A percentile compares a stretch with the other conserved stretches of the same genome.
These are phyloP conservation scores for Colletotrichum sp. DNA, from an alignment of 2,329 filamentous ascomycete species.

Conservation along the genomic window DNA sequence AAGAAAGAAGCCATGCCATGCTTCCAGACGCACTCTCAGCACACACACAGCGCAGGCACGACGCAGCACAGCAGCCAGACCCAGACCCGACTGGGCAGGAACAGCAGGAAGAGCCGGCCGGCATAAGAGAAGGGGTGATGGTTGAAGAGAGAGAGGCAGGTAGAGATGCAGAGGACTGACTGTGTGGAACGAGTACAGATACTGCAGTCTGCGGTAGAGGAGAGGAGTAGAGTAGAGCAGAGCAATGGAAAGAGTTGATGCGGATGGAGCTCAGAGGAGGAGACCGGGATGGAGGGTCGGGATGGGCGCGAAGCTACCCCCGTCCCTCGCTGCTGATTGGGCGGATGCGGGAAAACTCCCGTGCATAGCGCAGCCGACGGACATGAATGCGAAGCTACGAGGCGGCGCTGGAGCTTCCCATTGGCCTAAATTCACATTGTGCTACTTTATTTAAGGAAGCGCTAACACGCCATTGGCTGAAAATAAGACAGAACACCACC, in stretches of 20 bases:
- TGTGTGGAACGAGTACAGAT: not conserved
- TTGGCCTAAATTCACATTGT: slow-evolving; percentile 34
- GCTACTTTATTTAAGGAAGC: slow-evolving; percentile 27
- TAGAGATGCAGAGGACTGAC: not conserved
- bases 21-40: not conserved
- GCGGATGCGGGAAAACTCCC: not conserved
- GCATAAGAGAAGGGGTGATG: not conserved
- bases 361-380: slow-evolving; percentile 10
- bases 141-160: not conserved
- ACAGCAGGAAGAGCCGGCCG: not conserved
- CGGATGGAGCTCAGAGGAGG: not conserved
- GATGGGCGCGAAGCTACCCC: slow-evolving; percentile 15
- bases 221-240: not conserved
- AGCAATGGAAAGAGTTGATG: not conserved
- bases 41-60: slow-evolving; percentile 14
- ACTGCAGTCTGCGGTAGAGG: not conserved
- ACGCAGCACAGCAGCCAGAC: slow-evolving; percentile 3
- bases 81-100: not conserved
- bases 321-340: not conserved
- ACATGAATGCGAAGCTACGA: not conserved
- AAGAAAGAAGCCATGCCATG: not conserved
- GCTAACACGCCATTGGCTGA: slow-evolving; percentile 30
- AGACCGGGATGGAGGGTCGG: not conserved
- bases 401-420: slow-evolving; percentile 12
- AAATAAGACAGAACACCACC: not conserved